A percentile compares a stretch with the other conserved stretches of the same genome.
phyloP scores from a whole-genome alignment of 2,329 filamentous ascomycete species.

The Lecanicillium sp. region DNA sequence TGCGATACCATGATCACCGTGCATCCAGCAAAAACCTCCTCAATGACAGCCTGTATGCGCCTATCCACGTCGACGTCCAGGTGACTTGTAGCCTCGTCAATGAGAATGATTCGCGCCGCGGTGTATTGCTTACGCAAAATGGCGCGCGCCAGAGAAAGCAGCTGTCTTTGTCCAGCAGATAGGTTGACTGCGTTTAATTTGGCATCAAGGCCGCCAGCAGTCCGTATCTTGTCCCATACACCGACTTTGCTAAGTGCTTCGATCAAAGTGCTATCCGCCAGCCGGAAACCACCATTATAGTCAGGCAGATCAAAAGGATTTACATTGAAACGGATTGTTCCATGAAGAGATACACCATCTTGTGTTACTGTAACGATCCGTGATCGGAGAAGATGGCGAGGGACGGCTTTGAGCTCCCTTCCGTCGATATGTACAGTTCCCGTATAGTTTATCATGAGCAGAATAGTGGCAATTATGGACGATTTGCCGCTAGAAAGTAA shows the following conservation, averaged over 20 bases:
- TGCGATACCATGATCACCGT: constrained; percentile 10
- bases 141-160: constrained; percentile 6
- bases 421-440: constrained; percentile 12
- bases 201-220: constrained; percentile 23
- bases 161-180: constrained; percentile 10
- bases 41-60: constrained; percentile 4
- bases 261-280: background rate
- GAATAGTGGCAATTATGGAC: constrained; percentile 13
- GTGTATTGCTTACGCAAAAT: background rate
- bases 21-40: constrained; percentile 8
- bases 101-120: background rate
- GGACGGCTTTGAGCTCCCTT: constrained; percentile 8
- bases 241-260: background rate
- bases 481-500: constrained; percentile 13
- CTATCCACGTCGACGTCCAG: constrained; percentile 11
- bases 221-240: constrained; percentile 19
- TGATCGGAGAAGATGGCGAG: constrained; percentile 10
- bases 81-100: constrained; percentile 11
- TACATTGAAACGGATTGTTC: constrained; percentile 12
- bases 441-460: constrained; percentile 9
- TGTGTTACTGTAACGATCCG: constrained; percentile 13
- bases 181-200: constrained; percentile 2
- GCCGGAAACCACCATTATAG: background rate
- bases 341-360: constrained; percentile 10
- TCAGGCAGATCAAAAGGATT: constrained; percentile 1